Base-by-base conservation (phyloP, 768 basidiomycete genomes). In the Coprinopsis sp. region DNA sequence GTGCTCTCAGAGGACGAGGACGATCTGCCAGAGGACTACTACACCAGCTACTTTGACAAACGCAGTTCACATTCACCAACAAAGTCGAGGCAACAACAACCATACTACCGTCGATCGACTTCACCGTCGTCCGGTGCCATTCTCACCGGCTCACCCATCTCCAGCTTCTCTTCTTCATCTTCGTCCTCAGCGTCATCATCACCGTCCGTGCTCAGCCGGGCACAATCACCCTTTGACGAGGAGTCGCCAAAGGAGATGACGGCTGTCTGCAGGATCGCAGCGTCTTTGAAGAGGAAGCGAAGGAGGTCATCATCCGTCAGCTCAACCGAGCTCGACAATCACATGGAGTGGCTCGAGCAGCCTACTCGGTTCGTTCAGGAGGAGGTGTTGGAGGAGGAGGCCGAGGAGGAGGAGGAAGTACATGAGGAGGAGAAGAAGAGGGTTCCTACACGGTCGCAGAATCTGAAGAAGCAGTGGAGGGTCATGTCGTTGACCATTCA, bases 381-480 rank as follows among this genome's bases (percentile, higher is more conserved):
- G 16, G 27, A 25, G 12, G 46, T 29, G 14, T 36, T 38, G 46
- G 44, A 45, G 45, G 44, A 36, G 22, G 53, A 51, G 30, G 50
- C 55, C 19, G 56, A 58, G 23, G 52, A 56, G n/a, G 57, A 57
- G 24, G 53, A 60, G 10, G 56, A 58, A 25, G 56, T 53, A 30
- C 53, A 58, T 2, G 27, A 41, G 22, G 55, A 54, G 43, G 19
- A 49, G 37, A 44, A 29, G 10, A 54, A 60, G 43, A 67, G 61
- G 53, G 81, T 78, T 3, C 82, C 82, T 11, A 79, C 79, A 28
- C 84, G 82, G 62, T 63, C 67, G 7, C 68, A 81, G 58, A 65
- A 63, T 37, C 61, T 84, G 33, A 66, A 69, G 46, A 67, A 77
- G 7, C 77, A 81, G 47, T 84, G 83, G 82, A 78, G 81, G 54